Percentiles rank a stretch among this genome's conserved stretches.
These are phyloP conservation scores for Cutaneotrichosporon spelunceum DNA, from an alignment of 1,284 basidiomycete species.

Conservation along the genomic window DNA sequence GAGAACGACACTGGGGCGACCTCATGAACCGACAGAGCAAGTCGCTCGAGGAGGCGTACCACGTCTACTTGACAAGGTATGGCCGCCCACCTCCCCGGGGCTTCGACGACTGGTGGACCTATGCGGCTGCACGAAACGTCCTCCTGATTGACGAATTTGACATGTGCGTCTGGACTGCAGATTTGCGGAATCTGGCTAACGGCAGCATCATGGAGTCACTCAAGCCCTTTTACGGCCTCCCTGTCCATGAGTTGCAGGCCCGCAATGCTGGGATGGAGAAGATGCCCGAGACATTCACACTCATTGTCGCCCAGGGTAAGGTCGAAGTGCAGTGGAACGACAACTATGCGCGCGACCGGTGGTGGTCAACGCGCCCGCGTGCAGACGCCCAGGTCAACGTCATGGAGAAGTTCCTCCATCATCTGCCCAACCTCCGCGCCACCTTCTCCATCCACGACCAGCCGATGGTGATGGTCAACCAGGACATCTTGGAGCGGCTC, in stretches of 20 bases:
- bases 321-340: constrained; percentile 54
- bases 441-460: constrained; percentile 53
- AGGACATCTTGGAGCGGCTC: constrained; percentile 41
- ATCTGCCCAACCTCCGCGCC: constrained; percentile 34
- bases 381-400: constrained; percentile 52
- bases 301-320: constrained; percentile 49
- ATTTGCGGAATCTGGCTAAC: not conserved
- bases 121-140: constrained; percentile 34
- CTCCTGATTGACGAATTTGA: constrained; percentile 52
- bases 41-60: constrained; percentile 53
- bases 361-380: constrained; percentile 46
- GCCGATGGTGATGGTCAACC: constrained; percentile 48
- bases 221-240: constrained; percentile 48
- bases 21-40: constrained; percentile 52
- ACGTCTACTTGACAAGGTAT: constrained; percentile 52
- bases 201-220: constrained; percentile 50
- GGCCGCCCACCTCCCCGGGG: constrained; percentile 51
- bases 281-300: constrained; percentile 51
- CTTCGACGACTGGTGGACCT: constrained; percentile 48
- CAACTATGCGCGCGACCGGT: constrained; percentile 49
- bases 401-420: constrained; percentile 51
- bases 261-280: constrained; percentile 45
- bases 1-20: constrained; percentile 53
- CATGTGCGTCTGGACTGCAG: constrained; percentile 34
- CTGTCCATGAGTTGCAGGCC: constrained; percentile 38